Evolutionary conservation across 176 grass and related monocot genomes (phyloP).

Genomic region (barley (Hordeum vulgare)): MorexV3_pseudomolecules_assembly NC_058522.1:514727669-514728168

Average conservation of each 20-base stretch:
- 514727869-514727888: not conserved
- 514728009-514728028: not conserved
- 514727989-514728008: not conserved
- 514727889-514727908: not conserved
- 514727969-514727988: not conserved
- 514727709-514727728: not conserved
- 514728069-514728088: not conserved
- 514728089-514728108: not conserved
- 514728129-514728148: too few relatives aligned
- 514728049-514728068: not conserved
- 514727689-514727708: not conserved
- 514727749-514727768: not conserved
- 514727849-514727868: not conserved
- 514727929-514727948: too few relatives aligned
- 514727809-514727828: not conserved
- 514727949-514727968: too few relatives aligned
- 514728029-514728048: not conserved
- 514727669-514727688: not conserved
- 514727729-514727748: not conserved
- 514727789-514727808: not conserved
- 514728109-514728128: not conserved
- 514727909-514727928: not conserved
- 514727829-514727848: not conserved
- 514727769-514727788: not conserved
- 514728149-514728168: too few relatives aligned